Evolutionary conservation across 495 filamentous ascomycete genomes (phyloP), one percentile per base, ranked within the genome.

Genomic region (Daldinia childiae): DNA sequence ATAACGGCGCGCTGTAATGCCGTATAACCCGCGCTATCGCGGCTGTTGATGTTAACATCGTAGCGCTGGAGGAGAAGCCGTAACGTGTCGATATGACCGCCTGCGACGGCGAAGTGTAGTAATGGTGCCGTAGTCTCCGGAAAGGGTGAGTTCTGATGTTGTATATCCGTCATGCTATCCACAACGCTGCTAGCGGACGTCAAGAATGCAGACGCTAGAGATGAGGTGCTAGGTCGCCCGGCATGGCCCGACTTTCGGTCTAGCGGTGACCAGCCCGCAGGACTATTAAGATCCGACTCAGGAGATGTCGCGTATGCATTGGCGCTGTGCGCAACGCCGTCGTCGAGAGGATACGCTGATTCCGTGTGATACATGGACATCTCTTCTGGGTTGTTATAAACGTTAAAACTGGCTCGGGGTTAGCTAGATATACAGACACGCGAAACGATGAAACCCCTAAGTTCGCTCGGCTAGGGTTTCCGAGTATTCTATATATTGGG

Each of bases 111-210:
- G 51, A 78, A 78, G 58, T 78, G 76, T 36, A 78, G 65, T 11
- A 78, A 62, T 17, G 76, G 76, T 55, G 76, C 76, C 24, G 76
- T 78, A n/a, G 71, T 78, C 45, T 78, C 76, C 15, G 75, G 75
- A 32, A 77, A 68, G 14, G 64, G 62, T 41, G 73, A 61, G 30
- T 51, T 34, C n/a, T 62, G 55, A 50, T 74, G 71, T 48, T 74
- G 64, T 29, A 69, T 45, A 11, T 71, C 73, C 19, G 61, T 15
- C 48, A 75, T 30, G 32, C 71, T 62, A 4, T 71, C 63, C 26
- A 69, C 62, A 17, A 63, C 62, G 69, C 63, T 45, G 26, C 55
- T 66, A 4, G 65, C 39, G 14, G 71, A 66, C 1, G 71, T 58
- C 30, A 76, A 50, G 58, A 74, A 76, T 29, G 68, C 59, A 14